phyloP scores from a whole-genome alignment of 2,329 filamentous ascomycete genomes.

The Fusarium mundagurra region DNA sequence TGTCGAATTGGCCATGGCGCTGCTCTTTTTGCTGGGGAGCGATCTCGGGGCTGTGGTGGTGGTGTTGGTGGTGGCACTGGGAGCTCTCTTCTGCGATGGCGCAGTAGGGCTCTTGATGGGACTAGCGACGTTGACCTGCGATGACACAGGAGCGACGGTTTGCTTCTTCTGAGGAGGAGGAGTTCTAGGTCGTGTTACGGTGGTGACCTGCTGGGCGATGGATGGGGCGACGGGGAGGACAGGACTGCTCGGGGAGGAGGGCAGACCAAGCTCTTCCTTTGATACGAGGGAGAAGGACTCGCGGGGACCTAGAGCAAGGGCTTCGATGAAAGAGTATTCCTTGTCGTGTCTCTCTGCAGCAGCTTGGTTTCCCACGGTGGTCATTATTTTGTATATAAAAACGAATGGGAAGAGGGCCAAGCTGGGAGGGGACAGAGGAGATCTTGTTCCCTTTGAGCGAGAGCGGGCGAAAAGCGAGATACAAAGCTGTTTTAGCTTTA shows the following conservation, averaged over 20 bases:
- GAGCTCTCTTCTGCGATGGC: not conserved
- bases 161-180: constrained; percentile 19
- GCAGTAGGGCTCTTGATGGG: not conserved
- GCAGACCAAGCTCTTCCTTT: constrained; percentile 42
- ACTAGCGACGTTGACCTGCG: constrained; percentile 8
- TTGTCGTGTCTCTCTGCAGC: constrained; percentile 37
- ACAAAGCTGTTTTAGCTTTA: not conserved
- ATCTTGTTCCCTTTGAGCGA: not conserved
- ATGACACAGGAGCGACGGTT: not conserved
- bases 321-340: constrained; percentile 48
- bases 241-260: constrained; percentile 19
- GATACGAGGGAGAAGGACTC: constrained; percentile 43
- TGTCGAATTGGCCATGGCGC: constrained; percentile 33
- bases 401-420: not conserved
- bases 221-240: not conserved
- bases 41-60: constrained; percentile 6
- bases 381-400: constrained; percentile 37
- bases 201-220: not conserved
- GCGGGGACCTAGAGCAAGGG: constrained; percentile 41
- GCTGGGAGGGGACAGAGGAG: constrained; percentile 2
- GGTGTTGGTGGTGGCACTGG: not conserved
- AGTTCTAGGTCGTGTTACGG: constrained; percentile 10
- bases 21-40: constrained; percentile 36
- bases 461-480: not conserved
- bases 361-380: constrained; percentile 26